Evolutionary conservation across 2,329 filamentous ascomycete genomes (phyloP).

Genomic region (Cordyceps farinosa): DNA sequence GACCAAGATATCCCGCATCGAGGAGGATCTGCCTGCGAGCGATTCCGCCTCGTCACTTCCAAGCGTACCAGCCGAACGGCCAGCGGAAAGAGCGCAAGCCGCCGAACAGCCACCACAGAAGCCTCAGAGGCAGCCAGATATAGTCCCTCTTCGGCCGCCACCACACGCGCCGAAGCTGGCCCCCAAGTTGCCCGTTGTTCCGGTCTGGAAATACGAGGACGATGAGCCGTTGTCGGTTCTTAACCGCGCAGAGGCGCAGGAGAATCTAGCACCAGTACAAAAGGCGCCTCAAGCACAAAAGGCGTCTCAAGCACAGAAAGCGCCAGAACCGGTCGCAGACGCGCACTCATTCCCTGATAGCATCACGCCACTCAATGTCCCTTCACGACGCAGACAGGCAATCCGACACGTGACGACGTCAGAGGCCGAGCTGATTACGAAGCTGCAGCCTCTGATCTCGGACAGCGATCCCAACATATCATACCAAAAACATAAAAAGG

Average conservation of each 20-base stretch:
- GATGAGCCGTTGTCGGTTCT: not conserved
- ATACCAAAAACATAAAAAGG: slow-evolving; percentile 99
- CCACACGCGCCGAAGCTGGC: slow-evolving; percentile 4
- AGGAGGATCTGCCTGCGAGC: not conserved
- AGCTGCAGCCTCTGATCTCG: slow-evolving; percentile 88
- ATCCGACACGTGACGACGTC: slow-evolving; percentile 68
- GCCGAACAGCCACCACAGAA: not conserved
- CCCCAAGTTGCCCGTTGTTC: not conserved
- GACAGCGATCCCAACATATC: slow-evolving; percentile 91
- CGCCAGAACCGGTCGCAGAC: not conserved
- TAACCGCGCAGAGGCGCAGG: not conserved
- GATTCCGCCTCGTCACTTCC: not conserved
- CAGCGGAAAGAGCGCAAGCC: not conserved
- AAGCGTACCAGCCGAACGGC: not conserved
- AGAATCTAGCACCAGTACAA: not conserved
- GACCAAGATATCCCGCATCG: slow-evolving; percentile 1
- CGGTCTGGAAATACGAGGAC: slow-evolving; percentile 2
- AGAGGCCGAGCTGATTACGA: slow-evolving; percentile 94
- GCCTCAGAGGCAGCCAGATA: not conserved
- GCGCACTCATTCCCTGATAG: not conserved
- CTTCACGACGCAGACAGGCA: slow-evolving; percentile 8
- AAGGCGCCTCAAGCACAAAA: not conserved
- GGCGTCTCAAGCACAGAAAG: not conserved
- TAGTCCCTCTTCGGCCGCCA: slow-evolving; percentile 2
- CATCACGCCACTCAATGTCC: slow-evolving; percentile 6